Conservation (phyloP, 306 rosid species). For the Coriaria nepalensis region DNA sequence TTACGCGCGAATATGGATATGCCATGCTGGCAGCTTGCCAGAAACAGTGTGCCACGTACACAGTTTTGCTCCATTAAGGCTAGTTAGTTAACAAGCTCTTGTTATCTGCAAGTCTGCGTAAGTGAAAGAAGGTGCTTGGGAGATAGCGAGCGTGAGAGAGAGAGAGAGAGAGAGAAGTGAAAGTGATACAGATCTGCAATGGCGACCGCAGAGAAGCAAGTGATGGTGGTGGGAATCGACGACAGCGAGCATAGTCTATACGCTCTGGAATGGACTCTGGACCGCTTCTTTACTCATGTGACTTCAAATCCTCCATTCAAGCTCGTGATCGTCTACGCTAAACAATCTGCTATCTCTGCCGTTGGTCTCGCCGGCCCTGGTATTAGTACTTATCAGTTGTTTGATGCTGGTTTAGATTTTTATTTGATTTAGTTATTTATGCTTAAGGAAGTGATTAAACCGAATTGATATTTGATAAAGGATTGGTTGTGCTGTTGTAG, state of each 20-base stretch:
- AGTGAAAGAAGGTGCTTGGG: too few relatives aligned
- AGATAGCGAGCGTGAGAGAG: too few relatives aligned
- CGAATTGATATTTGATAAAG: too few relatives aligned
- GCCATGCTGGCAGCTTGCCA: too few relatives aligned
- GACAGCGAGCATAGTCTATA: slow-evolving; percentile 29
- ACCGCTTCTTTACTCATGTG: slow-evolving; percentile 13
- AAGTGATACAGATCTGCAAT: neutral
- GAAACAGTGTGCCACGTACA: too few relatives aligned
- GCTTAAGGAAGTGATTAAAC: neutral
- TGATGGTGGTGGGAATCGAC: slow-evolving; percentile 36
- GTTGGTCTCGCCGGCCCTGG: slow-evolving; percentile 72
- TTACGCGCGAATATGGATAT: too few relatives aligned
- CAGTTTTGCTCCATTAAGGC: too few relatives aligned
- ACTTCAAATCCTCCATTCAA: slow-evolving; percentile 22
- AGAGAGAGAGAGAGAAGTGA: too few relatives aligned
- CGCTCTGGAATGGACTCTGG: slow-evolving; percentile 43
- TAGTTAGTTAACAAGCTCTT: too few relatives aligned
- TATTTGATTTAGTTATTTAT: neutral
- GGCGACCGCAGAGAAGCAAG: slow-evolving; percentile 24
- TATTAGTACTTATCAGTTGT: neutral
- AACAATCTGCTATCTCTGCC: slow-evolving; percentile 24
- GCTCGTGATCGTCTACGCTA: slow-evolving; percentile 52
- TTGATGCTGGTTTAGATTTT: neutral
- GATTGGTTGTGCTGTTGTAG: slow-evolving; percentile 19
- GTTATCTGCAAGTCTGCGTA: too few relatives aligned